Evolutionary conservation across 148 eudicot species (phyloP), one percentile per base, ranked within the genome.

Genomic region (Bassia scoparia): DNA sequence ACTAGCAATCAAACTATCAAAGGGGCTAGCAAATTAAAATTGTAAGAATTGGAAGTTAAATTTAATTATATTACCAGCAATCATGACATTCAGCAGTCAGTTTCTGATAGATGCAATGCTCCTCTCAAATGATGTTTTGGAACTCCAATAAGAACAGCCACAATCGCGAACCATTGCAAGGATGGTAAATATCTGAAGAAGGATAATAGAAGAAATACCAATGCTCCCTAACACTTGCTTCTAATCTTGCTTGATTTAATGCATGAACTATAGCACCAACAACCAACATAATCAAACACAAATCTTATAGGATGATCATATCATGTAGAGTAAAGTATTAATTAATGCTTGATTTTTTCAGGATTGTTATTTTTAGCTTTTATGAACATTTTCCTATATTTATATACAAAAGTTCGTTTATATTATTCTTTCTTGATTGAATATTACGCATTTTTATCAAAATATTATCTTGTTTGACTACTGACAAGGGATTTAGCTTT

Each of bases 161-260:
- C 83, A 41, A 85, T 50, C 9, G 88, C 86, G 27, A 85, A 67
- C 82, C 84, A 85, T 58, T 76, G 74, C 80, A 83, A n/a, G 84
- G 86, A 46, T 68, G 68, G 56, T 83, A 83, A 37, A 81, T 75
- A 78, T 76, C 81, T 85, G 62, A 83, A 74, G 20, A 83, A 77
- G 7, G 88, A 85, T 58, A 85, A 26, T 5, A 44, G 59, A 69
- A 83, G 75, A 78, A 85, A 67, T 52, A 30, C 88, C 84, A 59
- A 85, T 76, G 21, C 76, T 78, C 78, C 85, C 79, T 70, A 26
- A 81, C 65, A 31, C 30, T 83, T 64, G 88, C 88, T 71, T 85
- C 84, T 66, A 85, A 70, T 58, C 86, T 74, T 38, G 85, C 83
- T 72, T 68, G 76, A 49, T 85, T 85, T 63, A 85, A 37, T 35